Conservation (phyloP, 2,329 filamentous ascomycete genomes). For the Dendrostoma leiphaemia region DNA sequence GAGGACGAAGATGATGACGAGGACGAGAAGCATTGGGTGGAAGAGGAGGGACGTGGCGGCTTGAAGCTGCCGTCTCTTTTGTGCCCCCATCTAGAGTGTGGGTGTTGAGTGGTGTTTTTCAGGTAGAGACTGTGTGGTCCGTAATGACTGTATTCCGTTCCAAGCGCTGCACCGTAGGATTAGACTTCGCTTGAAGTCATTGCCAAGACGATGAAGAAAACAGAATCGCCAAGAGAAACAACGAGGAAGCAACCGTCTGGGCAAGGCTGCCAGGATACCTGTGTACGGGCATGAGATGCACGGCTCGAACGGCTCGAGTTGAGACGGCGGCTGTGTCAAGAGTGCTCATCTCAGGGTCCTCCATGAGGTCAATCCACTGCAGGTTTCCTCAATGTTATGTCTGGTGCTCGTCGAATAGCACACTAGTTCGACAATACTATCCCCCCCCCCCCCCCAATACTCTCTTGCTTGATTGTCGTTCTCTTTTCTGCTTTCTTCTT, state of each 20-base stretch:
- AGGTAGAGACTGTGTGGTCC: neutral
- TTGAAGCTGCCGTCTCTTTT: conserved; percentile 18
- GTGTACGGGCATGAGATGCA: no score
- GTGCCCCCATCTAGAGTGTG: conserved; percentile 11
- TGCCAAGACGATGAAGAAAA: neutral
- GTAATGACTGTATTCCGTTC: no score
- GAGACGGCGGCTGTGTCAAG: conserved; percentile 17
- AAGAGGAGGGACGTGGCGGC: conserved; percentile 18
- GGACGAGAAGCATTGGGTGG: conserved; percentile 19
- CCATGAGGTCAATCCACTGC: neutral
- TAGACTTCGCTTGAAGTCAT: neutral
- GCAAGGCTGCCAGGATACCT: conserved; percentile 1
- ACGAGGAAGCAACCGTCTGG: neutral
- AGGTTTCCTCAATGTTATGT: no score
- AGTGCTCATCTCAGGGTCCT: neutral
- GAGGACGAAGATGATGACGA: conserved; percentile 15
- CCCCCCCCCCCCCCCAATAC: no score
- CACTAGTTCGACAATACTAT: no score
- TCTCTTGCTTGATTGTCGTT: no score
- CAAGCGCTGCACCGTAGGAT: neutral
- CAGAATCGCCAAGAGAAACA: no score
- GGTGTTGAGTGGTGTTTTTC: neutral
- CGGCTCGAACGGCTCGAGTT: conserved; percentile 1
- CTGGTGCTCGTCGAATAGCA: no score
- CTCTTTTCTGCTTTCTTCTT: no score